Base-by-base conservation (phyloP, 2,329 filamentous ascomycete genomes). In the Helminthosporium solani region DNA sequence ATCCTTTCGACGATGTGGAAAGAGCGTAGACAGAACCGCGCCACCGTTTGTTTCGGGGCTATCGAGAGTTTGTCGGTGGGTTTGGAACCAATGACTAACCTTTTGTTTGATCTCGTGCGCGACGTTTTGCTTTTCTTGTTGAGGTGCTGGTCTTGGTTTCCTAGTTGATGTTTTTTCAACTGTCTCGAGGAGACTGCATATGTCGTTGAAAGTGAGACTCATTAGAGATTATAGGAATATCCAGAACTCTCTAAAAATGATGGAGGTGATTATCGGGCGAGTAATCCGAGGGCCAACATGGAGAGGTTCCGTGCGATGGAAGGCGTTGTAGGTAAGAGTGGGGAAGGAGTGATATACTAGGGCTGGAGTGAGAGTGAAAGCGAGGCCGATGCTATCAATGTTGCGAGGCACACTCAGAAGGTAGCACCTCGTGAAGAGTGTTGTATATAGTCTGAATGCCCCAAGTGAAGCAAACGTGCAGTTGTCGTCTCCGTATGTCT, bases 1-100 rank as follows among this genome's bases (percentile, higher is more conserved):
- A 62, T 95, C 90, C 2, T 83, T 84, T 42, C 90, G 78, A 53
- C 79, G 84, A 52, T 90, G 85, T 0, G 90, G 89, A 0, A 95
- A 78, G 0, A 96, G 70, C 2, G 85, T 84, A 1, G 87, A 91
- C 0, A 95, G 73, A 1, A 96, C 71, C 2, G 87, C 85, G 1
- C 81, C 73, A 1, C 77, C 74, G 58, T 84, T 74, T 1, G 80
- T 81, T 21, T 78, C 74, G 7, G 80, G 71, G 0, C 76, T 73
- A 60, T 84, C 72, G 14, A 95, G 76, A 1, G 70, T 68, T 14
- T 69, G 67, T 4, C 80, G 80, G 63, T 95, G 80, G 1, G 74
- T 71, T 12, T 66, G 64, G 67, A 95, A 94, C 90, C 91, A 96
- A 21, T 74, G 67, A 8, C 72, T 61, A 28, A 89, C 75, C 4